Percentiles rank a stretch among this genome's conserved stretches.
Evolutionary conservation across 1,284 basidiomycete genomes (phyloP).

Genomic region (Puccinia polysora): DNA sequence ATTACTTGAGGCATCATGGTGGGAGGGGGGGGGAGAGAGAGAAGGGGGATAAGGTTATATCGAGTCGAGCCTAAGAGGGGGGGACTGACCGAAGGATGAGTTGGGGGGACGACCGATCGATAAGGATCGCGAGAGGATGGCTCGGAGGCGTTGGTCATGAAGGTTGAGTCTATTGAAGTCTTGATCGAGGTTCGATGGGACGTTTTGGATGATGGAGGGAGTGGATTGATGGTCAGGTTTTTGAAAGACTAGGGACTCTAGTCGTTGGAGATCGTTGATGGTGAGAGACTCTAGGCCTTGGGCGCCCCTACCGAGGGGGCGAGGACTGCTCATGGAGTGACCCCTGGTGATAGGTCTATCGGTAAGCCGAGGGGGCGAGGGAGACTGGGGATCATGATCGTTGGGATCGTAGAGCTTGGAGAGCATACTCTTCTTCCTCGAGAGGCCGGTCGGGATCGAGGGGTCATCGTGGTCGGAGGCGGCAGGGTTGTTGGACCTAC

Average conservation of each 20-base stretch:
- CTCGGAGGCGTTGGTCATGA: slow-evolving; percentile 55
- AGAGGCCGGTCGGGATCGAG: slow-evolving; percentile 58
- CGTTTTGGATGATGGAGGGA: too few relatives aligned
- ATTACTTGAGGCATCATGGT: too few relatives aligned
- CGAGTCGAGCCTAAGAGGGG: too few relatives aligned
- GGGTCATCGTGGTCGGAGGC: slow-evolving; percentile 51
- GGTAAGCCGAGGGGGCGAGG: slow-evolving; percentile 43
- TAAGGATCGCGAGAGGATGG: slow-evolving; percentile 75
- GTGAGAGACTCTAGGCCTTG: slow-evolving; percentile 61
- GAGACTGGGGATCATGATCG: slow-evolving; percentile 60
- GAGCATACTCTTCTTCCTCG: slow-evolving; percentile 79
- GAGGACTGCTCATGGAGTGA: slow-evolving; percentile 63
- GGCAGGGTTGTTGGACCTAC: slow-evolving; percentile 57
- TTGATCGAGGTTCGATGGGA: slow-evolving; percentile 73
- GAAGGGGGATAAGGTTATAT: neutral
- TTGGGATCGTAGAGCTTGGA: slow-evolving; percentile 74
- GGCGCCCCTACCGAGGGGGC: slow-evolving; percentile 61
- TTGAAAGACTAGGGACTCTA: slow-evolving; percentile 87
- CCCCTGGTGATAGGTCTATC: slow-evolving; percentile 56
- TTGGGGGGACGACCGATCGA: slow-evolving; percentile 54
- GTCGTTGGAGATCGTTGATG: slow-evolving; percentile 81
- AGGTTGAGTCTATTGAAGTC: slow-evolving; percentile 55
- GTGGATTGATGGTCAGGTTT: neutral
- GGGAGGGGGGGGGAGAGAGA: neutral
- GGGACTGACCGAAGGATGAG: neutral